Evolutionary conservation across 2,329 filamentous ascomycete species (phyloP).

Genomic region (Pseudofabraea citricarpa): DNA sequence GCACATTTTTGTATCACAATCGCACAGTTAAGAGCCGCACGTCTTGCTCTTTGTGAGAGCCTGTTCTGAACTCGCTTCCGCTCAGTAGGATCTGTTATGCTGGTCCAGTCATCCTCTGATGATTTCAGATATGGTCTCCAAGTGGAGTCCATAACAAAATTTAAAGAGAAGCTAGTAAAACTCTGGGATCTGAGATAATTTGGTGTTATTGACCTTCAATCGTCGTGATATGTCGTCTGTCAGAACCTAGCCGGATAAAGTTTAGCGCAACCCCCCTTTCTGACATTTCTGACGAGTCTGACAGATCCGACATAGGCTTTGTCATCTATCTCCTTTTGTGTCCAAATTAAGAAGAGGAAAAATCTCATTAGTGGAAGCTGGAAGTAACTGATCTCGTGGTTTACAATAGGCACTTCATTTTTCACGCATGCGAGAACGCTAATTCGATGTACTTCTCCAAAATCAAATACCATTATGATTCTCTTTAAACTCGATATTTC

Average conservation of each 20-base stretch:
- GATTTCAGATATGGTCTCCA: constrained; percentile 16
- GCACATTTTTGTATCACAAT: not conserved
- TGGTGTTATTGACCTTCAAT: not conserved
- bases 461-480: too few species aligned
- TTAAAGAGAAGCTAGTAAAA: not conserved
- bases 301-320: not conserved
- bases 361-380: too few species aligned
- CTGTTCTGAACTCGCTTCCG: constrained; percentile 21
- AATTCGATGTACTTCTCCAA: too few species aligned
- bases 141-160: constrained; percentile 8
- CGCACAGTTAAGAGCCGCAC: constrained; percentile 6
- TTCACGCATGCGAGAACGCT: too few species aligned
- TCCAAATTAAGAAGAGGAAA: too few species aligned
- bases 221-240: constrained; percentile 1
- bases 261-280: not conserved
- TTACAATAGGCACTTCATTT: too few species aligned
- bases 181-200: not conserved
- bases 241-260: not conserved
- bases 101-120: constrained; percentile 28
- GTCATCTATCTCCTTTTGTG: too few species aligned
- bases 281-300: constrained; percentile 3
- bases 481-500: too few species aligned
- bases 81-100: constrained; percentile 25
- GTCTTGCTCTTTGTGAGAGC: constrained; percentile 22
- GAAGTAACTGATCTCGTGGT: too few species aligned